Conservation (phyloP, 345 rosid species). For the Populus ilicifolia region DNA sequence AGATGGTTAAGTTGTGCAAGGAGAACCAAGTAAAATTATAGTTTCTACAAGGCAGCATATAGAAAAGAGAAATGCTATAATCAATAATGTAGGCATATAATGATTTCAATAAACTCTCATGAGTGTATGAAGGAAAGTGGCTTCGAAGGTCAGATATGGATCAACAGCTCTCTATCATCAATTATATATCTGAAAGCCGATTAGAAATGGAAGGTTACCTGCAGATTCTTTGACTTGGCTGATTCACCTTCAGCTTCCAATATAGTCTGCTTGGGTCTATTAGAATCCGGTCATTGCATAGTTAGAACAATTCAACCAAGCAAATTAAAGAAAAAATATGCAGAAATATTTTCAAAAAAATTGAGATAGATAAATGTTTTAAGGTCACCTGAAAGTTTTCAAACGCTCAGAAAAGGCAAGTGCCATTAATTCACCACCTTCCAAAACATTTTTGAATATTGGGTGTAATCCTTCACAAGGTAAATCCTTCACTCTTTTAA, state of each 20-base stretch:
- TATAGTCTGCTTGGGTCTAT: constrained; percentile 94
- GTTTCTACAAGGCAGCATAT: not conserved
- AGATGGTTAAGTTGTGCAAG: not conserved
- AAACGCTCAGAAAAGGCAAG: constrained; percentile 88
- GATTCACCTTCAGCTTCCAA: constrained; percentile 97
- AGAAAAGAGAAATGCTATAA: not conserved
- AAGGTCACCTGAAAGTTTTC: constrained; percentile 67
- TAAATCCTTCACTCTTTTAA: constrained; percentile 74
- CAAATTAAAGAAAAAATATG: not conserved
- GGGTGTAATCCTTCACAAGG: constrained; percentile 91
- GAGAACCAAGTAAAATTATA: too few relatives aligned
- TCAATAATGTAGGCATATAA: not conserved
- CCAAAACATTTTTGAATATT: constrained; percentile 63
- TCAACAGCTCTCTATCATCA: not conserved
- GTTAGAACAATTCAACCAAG: constrained; percentile 7
- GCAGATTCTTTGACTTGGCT: constrained; percentile 60
- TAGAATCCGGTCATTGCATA: constrained; percentile 24
- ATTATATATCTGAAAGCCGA: not conserved
- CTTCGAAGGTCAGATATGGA: not conserved
- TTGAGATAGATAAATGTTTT: not conserved
- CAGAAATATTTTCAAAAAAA: not conserved
- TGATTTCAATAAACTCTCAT: not conserved
- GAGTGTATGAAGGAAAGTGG: not conserved
- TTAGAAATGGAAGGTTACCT: constrained; percentile 37
- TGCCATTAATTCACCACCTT: constrained; percentile 81